These are phyloP conservation scores for Hansenula sp. DNA, from an alignment of 1,139 yeast species.

Conservation along the genomic window DNA sequence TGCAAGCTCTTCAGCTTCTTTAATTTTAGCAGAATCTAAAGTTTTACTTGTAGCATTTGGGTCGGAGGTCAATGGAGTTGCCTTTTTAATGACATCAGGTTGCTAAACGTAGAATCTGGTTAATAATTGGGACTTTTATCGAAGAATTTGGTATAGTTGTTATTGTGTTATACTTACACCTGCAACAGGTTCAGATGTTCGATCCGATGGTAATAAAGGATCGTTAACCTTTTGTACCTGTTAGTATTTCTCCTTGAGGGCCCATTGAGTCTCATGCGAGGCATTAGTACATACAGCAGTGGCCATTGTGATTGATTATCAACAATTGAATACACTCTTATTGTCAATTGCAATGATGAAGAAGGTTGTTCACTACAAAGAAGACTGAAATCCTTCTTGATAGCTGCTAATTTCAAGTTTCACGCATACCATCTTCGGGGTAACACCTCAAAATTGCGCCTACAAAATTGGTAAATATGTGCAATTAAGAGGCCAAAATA, in stretches of 20 bases:
- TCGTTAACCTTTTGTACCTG: not conserved
- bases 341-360: not conserved
- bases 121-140: constrained; percentile 3
- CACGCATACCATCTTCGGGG: not conserved
- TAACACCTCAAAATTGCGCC: constrained; percentile 1
- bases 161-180: constrained; percentile 9
- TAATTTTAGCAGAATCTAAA: constrained; percentile 13
- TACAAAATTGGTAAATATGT: not conserved
- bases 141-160: no score
- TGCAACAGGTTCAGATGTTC: constrained; percentile 9
- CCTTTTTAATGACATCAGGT: constrained; percentile 14
- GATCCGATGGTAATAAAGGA: constrained; percentile 13
- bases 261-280: not conserved
- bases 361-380: not conserved
- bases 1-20: constrained; percentile 27
- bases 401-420: constrained; percentile 3
- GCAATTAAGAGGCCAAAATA: not conserved
- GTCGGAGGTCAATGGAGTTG: constrained; percentile 3
- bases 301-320: not conserved
- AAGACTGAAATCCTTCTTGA: constrained; percentile 1
- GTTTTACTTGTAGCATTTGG: constrained; percentile 7
- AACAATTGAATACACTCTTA: not conserved
- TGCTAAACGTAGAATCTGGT: constrained; percentile 9
- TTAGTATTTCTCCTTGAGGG: not conserved
- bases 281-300: not conserved